Evolutionary conservation across 208 protist species (phyloP).

Genomic region (Kentomonas sorsogonicus): DNA sequence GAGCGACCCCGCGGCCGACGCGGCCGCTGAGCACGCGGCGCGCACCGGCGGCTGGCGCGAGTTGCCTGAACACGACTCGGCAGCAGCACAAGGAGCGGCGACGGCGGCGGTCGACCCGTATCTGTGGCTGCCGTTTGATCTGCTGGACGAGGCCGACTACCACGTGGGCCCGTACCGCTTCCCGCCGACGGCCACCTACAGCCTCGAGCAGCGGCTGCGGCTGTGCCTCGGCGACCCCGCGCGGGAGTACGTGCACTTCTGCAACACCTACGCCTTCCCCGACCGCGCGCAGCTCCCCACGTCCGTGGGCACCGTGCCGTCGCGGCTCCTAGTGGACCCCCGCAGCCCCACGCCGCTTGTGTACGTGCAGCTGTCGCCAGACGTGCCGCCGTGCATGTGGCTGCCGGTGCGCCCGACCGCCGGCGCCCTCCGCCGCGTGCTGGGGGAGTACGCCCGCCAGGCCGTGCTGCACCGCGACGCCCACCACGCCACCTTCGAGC

Average conservation of each 20-base stretch:
- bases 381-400: constrained; percentile 89
- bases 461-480: constrained; percentile 68
- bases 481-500: constrained; percentile 64
- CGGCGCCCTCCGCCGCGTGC: constrained; percentile 69
- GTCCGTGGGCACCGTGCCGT: constrained; percentile 71
- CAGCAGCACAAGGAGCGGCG: constrained; percentile 1
- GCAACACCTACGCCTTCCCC: constrained; percentile 83
- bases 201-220: constrained; percentile 37
- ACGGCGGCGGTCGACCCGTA: constrained; percentile 38
- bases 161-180: constrained; percentile 63
- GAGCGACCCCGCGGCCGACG: constrained; percentile 24
- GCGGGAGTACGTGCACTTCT: constrained; percentile 89
- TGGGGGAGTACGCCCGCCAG: constrained; percentile 76
- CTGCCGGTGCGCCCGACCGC: constrained; percentile 77
- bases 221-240: constrained; percentile 60
- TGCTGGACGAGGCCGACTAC: constrained; percentile 68
- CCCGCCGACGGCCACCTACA: constrained; percentile 56
- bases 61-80: too few species aligned
- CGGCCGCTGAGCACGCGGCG: constrained; percentile 14
- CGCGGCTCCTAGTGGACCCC: constrained; percentile 71
- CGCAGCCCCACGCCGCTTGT: constrained; percentile 44
- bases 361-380: constrained; percentile 76
- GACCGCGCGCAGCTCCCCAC: constrained; percentile 80
- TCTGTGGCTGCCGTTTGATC: constrained; percentile 74
- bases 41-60: too few species aligned